Conservation (phyloP, 768 basidiomycete genomes). For the Dictyophora rubrovolvata region DNA sequence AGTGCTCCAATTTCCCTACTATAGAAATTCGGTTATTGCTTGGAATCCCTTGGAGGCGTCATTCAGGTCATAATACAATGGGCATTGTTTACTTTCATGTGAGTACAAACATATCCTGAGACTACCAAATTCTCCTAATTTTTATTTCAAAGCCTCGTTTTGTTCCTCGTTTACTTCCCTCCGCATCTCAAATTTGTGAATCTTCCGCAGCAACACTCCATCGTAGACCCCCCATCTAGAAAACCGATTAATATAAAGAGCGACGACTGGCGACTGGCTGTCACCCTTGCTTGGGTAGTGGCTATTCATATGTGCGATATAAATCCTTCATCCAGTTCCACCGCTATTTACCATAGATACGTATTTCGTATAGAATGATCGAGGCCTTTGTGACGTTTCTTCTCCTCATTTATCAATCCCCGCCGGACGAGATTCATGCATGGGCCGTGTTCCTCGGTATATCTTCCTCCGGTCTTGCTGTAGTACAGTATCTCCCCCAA, state of each 20-base stretch:
- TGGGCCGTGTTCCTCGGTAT: constrained; percentile 90
- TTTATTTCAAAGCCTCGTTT: constrained; percentile 50
- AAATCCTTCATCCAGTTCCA: background rate
- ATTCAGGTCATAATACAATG: constrained; percentile 77
- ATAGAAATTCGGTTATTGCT: constrained; percentile 59
- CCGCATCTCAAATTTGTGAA: constrained; percentile 63
- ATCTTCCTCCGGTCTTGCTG: constrained; percentile 65
- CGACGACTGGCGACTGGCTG: constrained; percentile 68
- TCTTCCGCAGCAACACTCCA: constrained; percentile 20
- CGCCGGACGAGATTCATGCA: constrained; percentile 27
- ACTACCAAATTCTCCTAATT: background rate
- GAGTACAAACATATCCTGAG: constrained; percentile 21
- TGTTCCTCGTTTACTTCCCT: constrained; percentile 92
- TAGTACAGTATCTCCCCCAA: constrained; percentile 84
- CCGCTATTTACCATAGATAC: background rate
- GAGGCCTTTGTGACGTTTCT: constrained; percentile 51
- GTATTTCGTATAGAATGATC: constrained; percentile 33
- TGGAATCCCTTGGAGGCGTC: constrained; percentile 74
- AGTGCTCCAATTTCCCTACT: background rate
- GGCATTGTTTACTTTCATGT: constrained; percentile 80
- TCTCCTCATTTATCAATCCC: constrained; percentile 38
- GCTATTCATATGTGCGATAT: constrained; percentile 54
- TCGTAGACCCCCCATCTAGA: constrained; percentile 30
- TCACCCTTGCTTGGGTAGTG: constrained; percentile 64
- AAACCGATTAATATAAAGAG: constrained; percentile 37